Percentiles rank a stretch among this genome's conserved stretches.
Conservation (phyloP, 306 rosid genomes). For the Lathyrus sativus region DNA sequence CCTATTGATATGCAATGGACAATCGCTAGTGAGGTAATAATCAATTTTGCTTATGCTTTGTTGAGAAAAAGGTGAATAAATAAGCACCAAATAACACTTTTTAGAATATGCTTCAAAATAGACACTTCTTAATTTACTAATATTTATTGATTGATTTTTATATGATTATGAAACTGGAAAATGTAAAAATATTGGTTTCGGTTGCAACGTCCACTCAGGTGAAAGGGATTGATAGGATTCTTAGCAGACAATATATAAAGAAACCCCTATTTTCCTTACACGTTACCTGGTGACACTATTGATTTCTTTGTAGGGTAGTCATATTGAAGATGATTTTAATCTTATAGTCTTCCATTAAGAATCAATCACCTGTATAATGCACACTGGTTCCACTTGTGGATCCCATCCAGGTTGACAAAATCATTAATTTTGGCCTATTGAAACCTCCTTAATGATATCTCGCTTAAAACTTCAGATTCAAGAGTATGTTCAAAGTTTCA, state of each 20-base stretch:
- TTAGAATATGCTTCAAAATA: conserved; percentile 24
- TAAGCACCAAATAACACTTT: conserved; percentile 17
- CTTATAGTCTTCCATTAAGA: background rate
- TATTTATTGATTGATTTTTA: background rate
- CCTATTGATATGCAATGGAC: conserved; percentile 98
- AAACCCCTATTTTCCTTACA: conserved; percentile 27
- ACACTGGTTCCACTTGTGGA: conserved; percentile 5
- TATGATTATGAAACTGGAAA: conserved; percentile 1
- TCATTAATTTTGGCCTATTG: background rate
- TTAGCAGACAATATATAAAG: conserved; percentile 16
- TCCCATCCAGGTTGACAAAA: background rate
- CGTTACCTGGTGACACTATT: conserved; percentile 22
- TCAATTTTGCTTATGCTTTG: conserved; percentile 13
- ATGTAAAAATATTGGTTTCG: conserved; percentile 24
- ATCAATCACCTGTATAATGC: conserved; percentile 30
- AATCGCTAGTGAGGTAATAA: conserved; percentile 80
- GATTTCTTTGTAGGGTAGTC: conserved; percentile 34
- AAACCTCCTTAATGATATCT: accelerated
- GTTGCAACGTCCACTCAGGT: conserved; percentile 40
- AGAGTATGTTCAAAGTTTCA: no score
- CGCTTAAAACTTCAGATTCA: no score
- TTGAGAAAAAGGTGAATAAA: conserved; percentile 22
- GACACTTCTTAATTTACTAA: background rate
- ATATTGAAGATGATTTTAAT: conserved; percentile 19
- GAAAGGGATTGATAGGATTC: conserved; percentile 39